Evolutionary conservation across 2,329 filamentous ascomycete species (phyloP).

Genomic region (Pseudocercospora eumusae): DNA sequence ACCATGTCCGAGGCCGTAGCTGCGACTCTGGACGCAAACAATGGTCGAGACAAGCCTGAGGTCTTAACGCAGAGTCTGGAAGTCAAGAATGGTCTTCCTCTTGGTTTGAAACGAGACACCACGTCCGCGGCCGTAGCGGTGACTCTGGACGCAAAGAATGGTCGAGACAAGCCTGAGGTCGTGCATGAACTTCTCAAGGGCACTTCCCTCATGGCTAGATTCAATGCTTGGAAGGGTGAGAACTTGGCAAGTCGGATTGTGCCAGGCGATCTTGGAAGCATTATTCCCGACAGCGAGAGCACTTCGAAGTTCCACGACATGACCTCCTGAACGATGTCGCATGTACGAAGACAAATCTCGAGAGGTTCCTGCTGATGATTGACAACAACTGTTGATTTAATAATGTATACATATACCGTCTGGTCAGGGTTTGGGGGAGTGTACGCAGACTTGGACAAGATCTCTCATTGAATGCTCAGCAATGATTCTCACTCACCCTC

Average conservation of each 20-base stretch:
- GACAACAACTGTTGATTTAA: background rate
- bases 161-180: background rate
- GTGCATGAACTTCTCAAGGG: background rate
- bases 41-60: too few relatives aligned
- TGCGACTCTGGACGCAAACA: too few relatives aligned
- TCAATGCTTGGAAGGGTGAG: background rate
- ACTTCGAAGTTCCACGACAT: constrained; percentile 1
- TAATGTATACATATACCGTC: too few relatives aligned
- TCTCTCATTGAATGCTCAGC: background rate
- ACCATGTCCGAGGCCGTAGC: too few relatives aligned
- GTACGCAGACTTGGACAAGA: background rate
- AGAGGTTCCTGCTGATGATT: background rate
- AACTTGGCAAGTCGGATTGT: background rate
- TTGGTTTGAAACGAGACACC: too few relatives aligned
- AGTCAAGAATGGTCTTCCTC: too few relatives aligned
- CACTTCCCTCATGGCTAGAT: background rate
- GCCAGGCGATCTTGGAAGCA: background rate
- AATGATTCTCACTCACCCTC: background rate
- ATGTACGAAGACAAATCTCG: background rate
- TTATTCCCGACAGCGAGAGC: background rate
- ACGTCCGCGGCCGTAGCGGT: too few relatives aligned
- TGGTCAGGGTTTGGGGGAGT: too few relatives aligned
- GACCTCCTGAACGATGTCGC: background rate
- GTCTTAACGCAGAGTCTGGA: too few relatives aligned
- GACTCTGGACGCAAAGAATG: too few relatives aligned